These are phyloP conservation scores for Calonectria pauciramosa DNA, from an alignment of 2,329 filamentous ascomycete genomes.

Conservation along the genomic window DNA sequence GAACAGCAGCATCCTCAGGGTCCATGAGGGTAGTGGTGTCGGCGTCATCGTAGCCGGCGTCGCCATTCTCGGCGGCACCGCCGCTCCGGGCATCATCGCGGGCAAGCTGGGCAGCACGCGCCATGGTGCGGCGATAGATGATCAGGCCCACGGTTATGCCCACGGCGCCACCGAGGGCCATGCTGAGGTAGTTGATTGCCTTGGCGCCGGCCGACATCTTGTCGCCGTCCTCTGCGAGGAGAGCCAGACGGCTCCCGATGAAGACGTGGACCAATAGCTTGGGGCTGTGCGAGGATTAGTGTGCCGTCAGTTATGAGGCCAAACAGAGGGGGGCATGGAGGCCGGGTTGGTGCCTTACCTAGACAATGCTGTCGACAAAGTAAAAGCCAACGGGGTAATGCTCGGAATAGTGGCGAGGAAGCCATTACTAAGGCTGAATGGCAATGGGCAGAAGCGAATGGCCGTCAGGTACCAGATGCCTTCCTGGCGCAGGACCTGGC, in stretches of 20 bases:
- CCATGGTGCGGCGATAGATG: slow-evolving; percentile 83
- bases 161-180: slow-evolving; percentile 77
- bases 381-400: slow-evolving; percentile 82
- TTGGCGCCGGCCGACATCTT: slow-evolving; percentile 86
- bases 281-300: slow-evolving; percentile 63
- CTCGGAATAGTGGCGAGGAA: slow-evolving; percentile 95
- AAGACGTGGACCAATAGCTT: slow-evolving; percentile 95
- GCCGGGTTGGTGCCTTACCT: slow-evolving; percentile 55
- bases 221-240: slow-evolving; percentile 85
- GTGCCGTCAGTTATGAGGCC: slow-evolving; percentile 16
- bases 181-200: slow-evolving; percentile 86
- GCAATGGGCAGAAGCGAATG: slow-evolving; percentile 92
- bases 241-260: slow-evolving; percentile 86
- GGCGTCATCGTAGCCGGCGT: slow-evolving; percentile 58
- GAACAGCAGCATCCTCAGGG: slow-evolving; percentile 64
- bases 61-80: slow-evolving; percentile 49
- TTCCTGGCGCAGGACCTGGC: slow-evolving; percentile 90
- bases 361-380: slow-evolving; percentile 84
- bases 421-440: slow-evolving; percentile 93
- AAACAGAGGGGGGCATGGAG: neutral
- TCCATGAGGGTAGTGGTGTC: slow-evolving; percentile 59
- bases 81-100: slow-evolving; percentile 55
- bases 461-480: slow-evolving; percentile 90
- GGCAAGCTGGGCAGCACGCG: slow-evolving; percentile 71
- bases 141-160: slow-evolving; percentile 84